phyloP scores from a whole-genome alignment of 2,329 filamentous ascomycete genomes.

The Furcasterigmium sp. region DNA sequence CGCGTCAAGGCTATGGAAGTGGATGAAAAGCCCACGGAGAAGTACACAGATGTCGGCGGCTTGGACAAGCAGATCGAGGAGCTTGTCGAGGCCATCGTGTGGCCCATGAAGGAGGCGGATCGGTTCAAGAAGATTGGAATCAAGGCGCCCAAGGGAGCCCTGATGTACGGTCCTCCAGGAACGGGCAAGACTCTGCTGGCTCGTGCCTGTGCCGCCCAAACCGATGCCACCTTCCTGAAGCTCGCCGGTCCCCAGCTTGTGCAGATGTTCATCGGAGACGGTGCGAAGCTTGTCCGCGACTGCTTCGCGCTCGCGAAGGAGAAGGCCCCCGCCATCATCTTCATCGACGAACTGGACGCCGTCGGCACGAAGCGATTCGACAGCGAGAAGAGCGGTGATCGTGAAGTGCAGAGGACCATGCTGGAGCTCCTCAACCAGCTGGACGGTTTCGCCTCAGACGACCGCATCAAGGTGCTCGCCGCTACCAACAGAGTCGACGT shows the following conservation, averaged over 20 bases:
- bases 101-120: conserved; percentile 99
- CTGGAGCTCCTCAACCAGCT: conserved; percentile 97
- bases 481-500: conserved; percentile 95
- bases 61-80: conserved; percentile 99
- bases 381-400: conserved; percentile 94
- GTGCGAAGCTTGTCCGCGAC: conserved; percentile 94
- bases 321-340: conserved; percentile 98
- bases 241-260: conserved; percentile 95
- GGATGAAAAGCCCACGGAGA: conserved; percentile 98
- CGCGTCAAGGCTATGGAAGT: conserved; percentile 99
- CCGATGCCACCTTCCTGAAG: conserved; percentile 97
- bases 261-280: conserved; percentile 99
- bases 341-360: conserved; percentile 97
- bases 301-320: conserved; percentile 97
- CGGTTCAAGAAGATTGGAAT: conserved; percentile 99
- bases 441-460: conserved; percentile 94
- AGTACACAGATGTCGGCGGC: conserved; percentile 96
- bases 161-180: conserved; percentile 95
- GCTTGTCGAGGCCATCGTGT: conserved; percentile 95
- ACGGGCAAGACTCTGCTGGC: conserved; percentile 90
- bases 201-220: conserved; percentile 94
- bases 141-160: conserved; percentile 95
- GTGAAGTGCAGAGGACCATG: conserved; percentile 98
- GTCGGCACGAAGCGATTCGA: conserved; percentile 99
- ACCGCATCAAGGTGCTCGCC: conserved; percentile 92